phyloP scores from a whole-genome alignment of 768 basidiomycete genomes.

The Collybia mongolica region DNA sequence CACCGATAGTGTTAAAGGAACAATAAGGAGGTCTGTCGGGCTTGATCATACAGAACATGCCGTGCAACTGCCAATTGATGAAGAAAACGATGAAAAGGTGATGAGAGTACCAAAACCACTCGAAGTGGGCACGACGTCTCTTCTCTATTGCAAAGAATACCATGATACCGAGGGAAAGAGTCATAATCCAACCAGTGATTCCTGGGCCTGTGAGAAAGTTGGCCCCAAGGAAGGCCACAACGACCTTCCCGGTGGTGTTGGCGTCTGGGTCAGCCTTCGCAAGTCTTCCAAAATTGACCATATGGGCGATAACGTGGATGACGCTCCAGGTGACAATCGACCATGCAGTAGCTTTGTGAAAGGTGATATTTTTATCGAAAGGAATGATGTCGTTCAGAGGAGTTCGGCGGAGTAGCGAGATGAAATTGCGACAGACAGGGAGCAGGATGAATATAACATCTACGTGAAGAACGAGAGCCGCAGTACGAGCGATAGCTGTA shows the following conservation, averaged over 20 bases:
- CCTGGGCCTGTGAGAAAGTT: conserved; percentile 87
- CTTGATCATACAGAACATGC: conserved; percentile 96
- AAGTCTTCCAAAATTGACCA: conserved; percentile 78
- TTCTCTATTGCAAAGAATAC: conserved; percentile 87
- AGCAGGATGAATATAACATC: conserved; percentile 93
- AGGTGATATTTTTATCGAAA: conserved; percentile 90
- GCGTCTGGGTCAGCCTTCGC: conserved; percentile 56
- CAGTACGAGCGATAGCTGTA: conserved; percentile 80
- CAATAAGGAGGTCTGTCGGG: conserved; percentile 89
- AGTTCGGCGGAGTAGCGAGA: conserved; percentile 84
- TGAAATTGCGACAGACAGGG: conserved; percentile 93
- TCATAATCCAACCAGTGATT: conserved; percentile 89
- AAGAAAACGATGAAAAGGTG: conserved; percentile 94
- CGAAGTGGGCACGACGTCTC: conserved; percentile 73
- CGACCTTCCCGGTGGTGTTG: conserved; percentile 47
- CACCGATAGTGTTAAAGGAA: conserved; percentile 80
- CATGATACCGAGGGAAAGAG: conserved; percentile 68
- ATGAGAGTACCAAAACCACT: conserved; percentile 87
- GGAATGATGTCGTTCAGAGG: conserved; percentile 85
- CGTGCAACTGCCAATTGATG: conserved; percentile 91
- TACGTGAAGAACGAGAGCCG: conserved; percentile 88
- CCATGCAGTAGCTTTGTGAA: conserved; percentile 92
- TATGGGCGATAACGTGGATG: conserved; percentile 82
- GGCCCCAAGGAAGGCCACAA: conserved; percentile 70
- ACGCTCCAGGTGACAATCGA: conserved; percentile 76